phyloP scores from a whole-genome alignment of 768 basidiomycete species.

The Trametes cinnabarina region DNA sequence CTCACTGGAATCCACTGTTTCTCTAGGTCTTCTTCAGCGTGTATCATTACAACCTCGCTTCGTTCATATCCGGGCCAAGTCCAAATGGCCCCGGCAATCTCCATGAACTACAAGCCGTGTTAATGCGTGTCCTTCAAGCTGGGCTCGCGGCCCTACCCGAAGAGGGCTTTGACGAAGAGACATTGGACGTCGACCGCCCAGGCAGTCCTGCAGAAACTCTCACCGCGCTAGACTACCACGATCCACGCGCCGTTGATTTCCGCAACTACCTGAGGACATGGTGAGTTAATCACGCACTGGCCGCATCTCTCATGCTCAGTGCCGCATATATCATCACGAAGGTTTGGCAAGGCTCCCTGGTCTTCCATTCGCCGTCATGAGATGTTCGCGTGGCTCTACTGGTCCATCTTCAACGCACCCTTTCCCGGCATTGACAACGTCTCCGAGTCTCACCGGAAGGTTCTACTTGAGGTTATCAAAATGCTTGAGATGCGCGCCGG shows the following conservation, averaged over 20 bases:
- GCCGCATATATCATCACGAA: constrained; percentile 27
- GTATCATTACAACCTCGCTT: constrained; percentile 54
- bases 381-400: constrained; percentile 75
- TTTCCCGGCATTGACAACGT: constrained; percentile 52
- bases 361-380: constrained; percentile 62
- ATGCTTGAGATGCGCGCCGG: constrained; percentile 74
- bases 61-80: constrained; percentile 46
- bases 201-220: constrained; percentile 62
- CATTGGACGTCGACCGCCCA: constrained; percentile 46
- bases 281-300: constrained; percentile 23
- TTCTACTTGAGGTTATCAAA: constrained; percentile 59
- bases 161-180: constrained; percentile 55
- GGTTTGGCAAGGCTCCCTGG: constrained; percentile 80
- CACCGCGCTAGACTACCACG: constrained; percentile 53
- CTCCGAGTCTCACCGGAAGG: constrained; percentile 42
- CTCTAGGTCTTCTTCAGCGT: constrained; percentile 66
- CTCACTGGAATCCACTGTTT: background rate
- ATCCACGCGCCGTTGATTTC: constrained; percentile 74
- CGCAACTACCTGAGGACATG: constrained; percentile 63
- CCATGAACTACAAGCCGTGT: constrained; percentile 56
- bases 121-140: constrained; percentile 60
- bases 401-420: constrained; percentile 74
- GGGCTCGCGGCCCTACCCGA: constrained; percentile 58
- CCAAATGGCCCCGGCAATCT: constrained; percentile 46
- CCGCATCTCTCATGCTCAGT: background rate